Conservation (phyloP, 768 basidiomycete genomes). For the Auricularia cornea region DNA sequence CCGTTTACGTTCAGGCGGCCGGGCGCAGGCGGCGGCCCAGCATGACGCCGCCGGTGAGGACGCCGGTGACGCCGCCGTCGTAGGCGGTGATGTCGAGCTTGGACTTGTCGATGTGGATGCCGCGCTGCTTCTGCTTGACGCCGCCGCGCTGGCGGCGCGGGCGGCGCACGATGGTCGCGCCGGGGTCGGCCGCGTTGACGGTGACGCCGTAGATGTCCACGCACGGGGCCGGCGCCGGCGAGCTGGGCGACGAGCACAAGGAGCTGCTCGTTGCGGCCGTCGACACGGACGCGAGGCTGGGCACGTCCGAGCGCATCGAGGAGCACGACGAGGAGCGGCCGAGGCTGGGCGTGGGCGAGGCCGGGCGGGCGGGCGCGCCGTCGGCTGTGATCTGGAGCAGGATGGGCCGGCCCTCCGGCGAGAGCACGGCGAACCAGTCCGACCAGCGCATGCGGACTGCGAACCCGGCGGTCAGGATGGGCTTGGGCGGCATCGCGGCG, state of each 20-base stretch:
- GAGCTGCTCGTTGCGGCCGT: not conserved
- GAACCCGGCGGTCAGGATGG: not conserved
- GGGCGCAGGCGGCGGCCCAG: slow-evolving; percentile 39
- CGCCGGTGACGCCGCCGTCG: slow-evolving; percentile 73
- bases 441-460: not conserved
- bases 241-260: not conserved
- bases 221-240: not conserved
- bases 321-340: not conserved
- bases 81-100: slow-evolving; percentile 79
- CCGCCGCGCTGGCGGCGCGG: not conserved
- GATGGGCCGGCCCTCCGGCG: not conserved
- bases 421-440: not conserved
- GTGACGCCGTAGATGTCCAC: not conserved
- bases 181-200: not conserved
- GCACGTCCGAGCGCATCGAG: not conserved
- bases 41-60: slow-evolving; percentile 83
- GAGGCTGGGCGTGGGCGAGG: not conserved
- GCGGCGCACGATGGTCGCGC: not conserved
- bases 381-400: not conserved
- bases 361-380: slow-evolving; percentile 30
- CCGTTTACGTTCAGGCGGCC: not conserved
- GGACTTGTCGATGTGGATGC: slow-evolving; percentile 63
- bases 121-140: slow-evolving; percentile 33
- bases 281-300: not conserved
- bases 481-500: not conserved